Conservation (phyloP, 2,329 filamentous ascomycete species). For the Domatiomyces globalis region DNA sequence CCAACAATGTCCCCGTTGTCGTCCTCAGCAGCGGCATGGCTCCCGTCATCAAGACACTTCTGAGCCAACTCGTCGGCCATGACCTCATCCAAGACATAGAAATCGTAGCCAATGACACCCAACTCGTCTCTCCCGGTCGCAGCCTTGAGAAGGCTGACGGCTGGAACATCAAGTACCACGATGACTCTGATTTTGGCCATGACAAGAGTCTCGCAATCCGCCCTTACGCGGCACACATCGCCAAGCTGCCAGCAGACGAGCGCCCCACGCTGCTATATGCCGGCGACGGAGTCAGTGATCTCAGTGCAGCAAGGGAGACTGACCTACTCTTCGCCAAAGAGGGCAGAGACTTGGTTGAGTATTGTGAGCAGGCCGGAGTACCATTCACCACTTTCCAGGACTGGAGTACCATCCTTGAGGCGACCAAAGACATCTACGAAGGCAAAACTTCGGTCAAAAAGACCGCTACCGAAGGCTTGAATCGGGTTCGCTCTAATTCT, state of each 20-base stretch:
- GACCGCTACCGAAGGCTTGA: constrained; percentile 39
- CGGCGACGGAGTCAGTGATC: constrained; percentile 82
- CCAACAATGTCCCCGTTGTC: constrained; percentile 78
- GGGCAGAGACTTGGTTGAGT: constrained; percentile 73
- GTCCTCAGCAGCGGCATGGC: constrained; percentile 87
- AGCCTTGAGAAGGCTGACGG: constrained; percentile 64
- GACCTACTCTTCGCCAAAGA: constrained; percentile 89
- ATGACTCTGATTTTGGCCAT: constrained; percentile 73
- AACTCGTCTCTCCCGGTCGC: constrained; percentile 49
- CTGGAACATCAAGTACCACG: constrained; percentile 79
- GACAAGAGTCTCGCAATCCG: constrained; percentile 89
- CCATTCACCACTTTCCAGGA: constrained; percentile 80
- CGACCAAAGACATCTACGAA: constrained; percentile 61
- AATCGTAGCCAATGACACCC: constrained; percentile 79
- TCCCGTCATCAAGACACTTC: constrained; percentile 72
- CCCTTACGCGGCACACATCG: constrained; percentile 52
- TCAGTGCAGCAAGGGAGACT: constrained; percentile 83
- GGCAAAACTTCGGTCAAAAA: constrained; percentile 58
- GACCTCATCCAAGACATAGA: constrained; percentile 58
- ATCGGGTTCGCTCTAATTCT: constrained; percentile 14
- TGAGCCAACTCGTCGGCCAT: constrained; percentile 68
- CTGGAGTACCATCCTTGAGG: constrained; percentile 64
- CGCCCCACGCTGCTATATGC: constrained; percentile 85
- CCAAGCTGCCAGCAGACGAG: constrained; percentile 47
- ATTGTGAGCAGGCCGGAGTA: constrained; percentile 69